phyloP scores from a whole-genome alignment of 2,329 filamentous ascomycete species.

The Clonostachys byssicola region DNA sequence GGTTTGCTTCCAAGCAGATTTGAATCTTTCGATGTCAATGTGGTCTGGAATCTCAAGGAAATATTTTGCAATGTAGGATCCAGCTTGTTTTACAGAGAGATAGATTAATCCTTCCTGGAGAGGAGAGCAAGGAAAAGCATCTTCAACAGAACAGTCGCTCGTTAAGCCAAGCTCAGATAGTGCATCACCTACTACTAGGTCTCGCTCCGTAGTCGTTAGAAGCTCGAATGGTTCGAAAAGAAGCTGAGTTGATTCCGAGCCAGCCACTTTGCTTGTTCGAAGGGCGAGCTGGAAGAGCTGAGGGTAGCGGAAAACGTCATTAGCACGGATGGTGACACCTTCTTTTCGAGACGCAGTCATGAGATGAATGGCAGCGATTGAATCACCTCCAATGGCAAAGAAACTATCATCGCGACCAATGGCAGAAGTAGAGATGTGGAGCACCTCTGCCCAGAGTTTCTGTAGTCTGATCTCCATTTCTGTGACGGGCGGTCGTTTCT shows the following conservation, averaged over 20 bases:
- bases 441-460: conserved; percentile 19
- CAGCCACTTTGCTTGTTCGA: neutral
- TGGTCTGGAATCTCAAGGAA: conserved; percentile 10
- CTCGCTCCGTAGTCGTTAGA: neutral
- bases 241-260: neutral
- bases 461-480: conserved; percentile 18
- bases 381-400: conserved; percentile 8
- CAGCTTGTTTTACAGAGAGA: conserved; percentile 30
- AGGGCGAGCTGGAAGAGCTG: neutral
- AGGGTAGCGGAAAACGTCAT: conserved; percentile 7
- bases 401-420: conserved; percentile 6
- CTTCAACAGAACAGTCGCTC: conserved; percentile 24
- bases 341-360: conserved; percentile 1
- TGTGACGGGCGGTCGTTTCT: conserved; percentile 6
- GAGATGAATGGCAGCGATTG: conserved; percentile 8
- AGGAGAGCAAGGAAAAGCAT: conserved; percentile 43
- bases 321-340: conserved; percentile 5
- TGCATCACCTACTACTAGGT: neutral
- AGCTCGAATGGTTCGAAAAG: neutral
- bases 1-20: conserved; percentile 13
- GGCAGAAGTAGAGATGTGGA: neutral
- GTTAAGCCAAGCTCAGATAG: conserved; percentile 1
- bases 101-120: conserved; percentile 45
- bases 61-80: conserved; percentile 24
- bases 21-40: conserved; percentile 12